Percentiles rank a stretch among this genome's conserved stretches.
Evolutionary conservation across 1,284 basidiomycete species (phyloP).

Genomic region (Inonotus hispidus): DNA sequence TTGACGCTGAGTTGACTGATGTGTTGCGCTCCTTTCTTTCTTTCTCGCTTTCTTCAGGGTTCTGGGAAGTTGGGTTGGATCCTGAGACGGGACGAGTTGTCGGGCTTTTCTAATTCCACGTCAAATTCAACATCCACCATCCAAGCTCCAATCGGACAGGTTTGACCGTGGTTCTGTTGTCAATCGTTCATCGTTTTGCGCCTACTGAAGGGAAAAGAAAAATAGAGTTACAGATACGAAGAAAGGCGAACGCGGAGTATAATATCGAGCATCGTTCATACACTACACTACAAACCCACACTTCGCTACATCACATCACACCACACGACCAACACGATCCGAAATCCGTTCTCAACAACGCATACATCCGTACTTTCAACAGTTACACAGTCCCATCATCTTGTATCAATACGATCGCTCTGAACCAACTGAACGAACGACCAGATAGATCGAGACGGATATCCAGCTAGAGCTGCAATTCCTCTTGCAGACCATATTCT

Average conservation of each 20-base stretch:
- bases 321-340: background rate
- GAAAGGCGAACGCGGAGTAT: background rate
- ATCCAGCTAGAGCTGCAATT: background rate
- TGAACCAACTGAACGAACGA: background rate
- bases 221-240: background rate
- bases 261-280: background rate
- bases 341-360: conserved; percentile 31
- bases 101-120: conserved; percentile 58
- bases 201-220: background rate
- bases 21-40: background rate
- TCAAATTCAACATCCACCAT: conserved; percentile 1
- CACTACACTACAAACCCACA: background rate
- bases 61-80: conserved; percentile 85
- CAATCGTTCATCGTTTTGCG: too few species aligned
- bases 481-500: conserved; percentile 6
- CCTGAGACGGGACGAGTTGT: conserved; percentile 64
- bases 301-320: background rate
- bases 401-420: background rate
- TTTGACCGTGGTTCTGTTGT: background rate
- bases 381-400: conserved; percentile 12
- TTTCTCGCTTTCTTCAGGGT: conserved; percentile 52
- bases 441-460: background rate
- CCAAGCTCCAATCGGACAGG: too few species aligned
- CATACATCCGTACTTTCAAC: conserved; percentile 19
- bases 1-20: background rate